phyloP scores from a whole-genome alignment of 169 alveolate genomes.

The Cryptosporidium meleagridis region DNA sequence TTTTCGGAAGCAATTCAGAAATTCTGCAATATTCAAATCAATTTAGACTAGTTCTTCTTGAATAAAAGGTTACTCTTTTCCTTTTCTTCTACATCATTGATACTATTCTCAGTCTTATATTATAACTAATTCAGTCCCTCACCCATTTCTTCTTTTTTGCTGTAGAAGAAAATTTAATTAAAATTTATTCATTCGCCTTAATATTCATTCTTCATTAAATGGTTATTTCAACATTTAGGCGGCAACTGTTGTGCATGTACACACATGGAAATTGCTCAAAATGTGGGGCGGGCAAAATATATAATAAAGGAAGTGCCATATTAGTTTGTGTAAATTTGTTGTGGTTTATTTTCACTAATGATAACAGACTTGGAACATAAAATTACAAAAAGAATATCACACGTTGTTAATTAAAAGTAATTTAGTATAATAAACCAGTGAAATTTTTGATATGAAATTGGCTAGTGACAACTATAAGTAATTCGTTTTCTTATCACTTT shows the following conservation, averaged over 20 bases:
- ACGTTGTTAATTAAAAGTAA: neutral
- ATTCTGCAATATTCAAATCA: constrained; percentile 71
- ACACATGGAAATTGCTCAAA: no score
- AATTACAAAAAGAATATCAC: no score
- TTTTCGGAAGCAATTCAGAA: constrained; percentile 70
- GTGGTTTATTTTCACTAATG: neutral
- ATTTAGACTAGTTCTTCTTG: constrained; percentile 1
- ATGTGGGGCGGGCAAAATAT: neutral
- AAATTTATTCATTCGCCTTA: no score
- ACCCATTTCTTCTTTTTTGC: no score
- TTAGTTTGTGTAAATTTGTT: neutral
- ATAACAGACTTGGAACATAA: neutral
- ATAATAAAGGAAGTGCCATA: no score
- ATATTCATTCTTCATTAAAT: no score
- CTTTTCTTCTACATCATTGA: neutral
- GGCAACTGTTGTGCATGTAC: neutral
- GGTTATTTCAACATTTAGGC: neutral
- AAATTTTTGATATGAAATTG: no score
- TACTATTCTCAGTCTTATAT: neutral
- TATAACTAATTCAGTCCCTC: neutral
- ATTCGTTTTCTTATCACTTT: neutral
- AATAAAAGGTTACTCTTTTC: neutral
- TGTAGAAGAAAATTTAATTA: no score
- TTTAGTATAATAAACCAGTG: neutral
- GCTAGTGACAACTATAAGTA: no score